These are phyloP conservation scores for Ophiostoma quercus DNA, from an alignment of 2,329 filamentous ascomycete species.

Conservation along the genomic window DNA sequence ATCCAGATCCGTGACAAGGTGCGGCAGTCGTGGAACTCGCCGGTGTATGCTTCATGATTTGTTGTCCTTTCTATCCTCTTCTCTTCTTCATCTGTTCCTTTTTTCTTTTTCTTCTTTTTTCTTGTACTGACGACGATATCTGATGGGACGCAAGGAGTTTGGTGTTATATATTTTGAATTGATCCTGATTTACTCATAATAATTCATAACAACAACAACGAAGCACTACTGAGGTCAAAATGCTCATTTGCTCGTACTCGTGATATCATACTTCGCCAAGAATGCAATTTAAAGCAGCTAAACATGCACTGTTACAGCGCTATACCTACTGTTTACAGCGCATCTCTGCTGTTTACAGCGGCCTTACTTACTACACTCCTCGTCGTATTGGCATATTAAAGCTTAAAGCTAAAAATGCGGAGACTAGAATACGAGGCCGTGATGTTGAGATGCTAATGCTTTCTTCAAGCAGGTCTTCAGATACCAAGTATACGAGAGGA, in stretches of 20 bases:
- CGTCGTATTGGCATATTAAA: neutral
- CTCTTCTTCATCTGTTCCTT: neutral
- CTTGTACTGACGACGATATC: neutral
- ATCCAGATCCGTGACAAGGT: conserved; percentile 34
- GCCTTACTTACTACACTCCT: neutral
- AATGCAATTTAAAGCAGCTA: neutral
- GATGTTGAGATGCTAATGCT: neutral
- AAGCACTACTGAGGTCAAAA: neutral
- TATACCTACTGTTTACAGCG: neutral
- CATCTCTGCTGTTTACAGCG: neutral
- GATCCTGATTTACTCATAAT: neutral
- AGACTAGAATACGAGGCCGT: conserved; percentile 8
- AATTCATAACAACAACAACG: neutral
- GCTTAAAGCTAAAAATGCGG: conserved; percentile 15
- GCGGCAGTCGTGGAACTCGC: conserved; percentile 38
- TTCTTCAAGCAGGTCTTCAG: neutral
- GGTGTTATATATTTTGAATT: neutral
- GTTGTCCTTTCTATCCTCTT: neutral
- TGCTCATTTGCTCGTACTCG: neutral
- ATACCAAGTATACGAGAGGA: neutral
- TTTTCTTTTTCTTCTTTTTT: neutral
- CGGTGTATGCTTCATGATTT: conserved; percentile 35
- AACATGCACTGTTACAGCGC: neutral
- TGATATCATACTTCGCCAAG: neutral
- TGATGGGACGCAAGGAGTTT: neutral